Evolutionary conservation across 2,329 filamentous ascomycete species (phyloP).

Genomic region (Venturia nashicola): DNA sequence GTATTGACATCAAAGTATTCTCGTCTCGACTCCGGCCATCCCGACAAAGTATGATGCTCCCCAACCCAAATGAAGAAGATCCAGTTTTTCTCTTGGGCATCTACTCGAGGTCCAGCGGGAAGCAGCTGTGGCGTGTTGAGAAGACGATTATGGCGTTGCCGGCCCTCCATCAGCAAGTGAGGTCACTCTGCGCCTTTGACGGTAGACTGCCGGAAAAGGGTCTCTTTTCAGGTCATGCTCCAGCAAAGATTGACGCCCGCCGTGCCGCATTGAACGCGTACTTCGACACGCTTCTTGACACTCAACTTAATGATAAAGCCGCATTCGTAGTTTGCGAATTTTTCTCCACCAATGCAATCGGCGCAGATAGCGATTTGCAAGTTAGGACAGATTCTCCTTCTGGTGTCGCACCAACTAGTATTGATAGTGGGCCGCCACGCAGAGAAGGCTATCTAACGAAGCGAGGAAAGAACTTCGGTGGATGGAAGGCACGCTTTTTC

Average conservation of each 20-base stretch:
- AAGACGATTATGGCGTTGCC: conserved; percentile 75
- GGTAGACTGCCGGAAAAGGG: conserved; percentile 72
- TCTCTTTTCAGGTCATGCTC: conserved; percentile 84
- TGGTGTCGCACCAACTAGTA: neutral
- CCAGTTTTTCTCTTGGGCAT: conserved; percentile 88
- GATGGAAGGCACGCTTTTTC: conserved; percentile 83
- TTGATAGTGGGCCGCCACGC: conserved; percentile 50
- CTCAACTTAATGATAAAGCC: conserved; percentile 62
- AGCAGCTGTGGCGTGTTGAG: conserved; percentile 86
- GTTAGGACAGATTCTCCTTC: conserved; percentile 10
- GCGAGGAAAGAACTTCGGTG: conserved; percentile 94
- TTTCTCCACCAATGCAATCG: conserved; percentile 55
- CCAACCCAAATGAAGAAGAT: conserved; percentile 76
- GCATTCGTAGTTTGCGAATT: conserved; percentile 80
- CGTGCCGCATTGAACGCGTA: conserved; percentile 72
- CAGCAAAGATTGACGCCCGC: conserved; percentile 82
- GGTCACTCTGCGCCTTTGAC: conserved; percentile 57
- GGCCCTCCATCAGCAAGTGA: conserved; percentile 72
- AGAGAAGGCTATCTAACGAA: conserved; percentile 93
- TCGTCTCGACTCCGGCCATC: conserved; percentile 94
- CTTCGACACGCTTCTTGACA: conserved; percentile 74
- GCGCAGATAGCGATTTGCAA: conserved; percentile 35
- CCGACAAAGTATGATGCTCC: conserved; percentile 66
- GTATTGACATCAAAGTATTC: conserved; percentile 74
- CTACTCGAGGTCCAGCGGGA: conserved; percentile 60